A percentile compares a stretch with the other conserved stretches of the same genome.
Evolutionary conservation across 495 filamentous ascomycete genomes (phyloP).

Genomic region (Neurospora sp.): DNA sequence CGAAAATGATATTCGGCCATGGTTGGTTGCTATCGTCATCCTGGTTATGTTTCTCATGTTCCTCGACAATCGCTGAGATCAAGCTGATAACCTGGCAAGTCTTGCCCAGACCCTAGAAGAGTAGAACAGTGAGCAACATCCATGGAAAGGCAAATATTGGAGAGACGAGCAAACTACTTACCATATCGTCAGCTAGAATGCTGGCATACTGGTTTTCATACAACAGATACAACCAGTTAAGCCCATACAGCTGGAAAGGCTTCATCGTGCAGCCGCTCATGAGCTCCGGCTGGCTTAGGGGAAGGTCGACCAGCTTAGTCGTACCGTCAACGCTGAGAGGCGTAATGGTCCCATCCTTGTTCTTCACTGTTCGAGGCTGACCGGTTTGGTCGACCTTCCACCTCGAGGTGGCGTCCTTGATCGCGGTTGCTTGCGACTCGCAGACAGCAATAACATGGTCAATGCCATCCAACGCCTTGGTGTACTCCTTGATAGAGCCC

Average conservation of each 20-base stretch:
- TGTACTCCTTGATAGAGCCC: conserved; percentile 20
- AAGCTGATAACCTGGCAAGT: conserved; percentile 95
- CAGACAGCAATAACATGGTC: conserved; percentile 66
- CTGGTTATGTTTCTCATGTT: conserved; percentile 10
- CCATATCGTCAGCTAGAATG: conserved; percentile 94
- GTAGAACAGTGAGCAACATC: neutral
- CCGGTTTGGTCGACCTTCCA: conserved; percentile 76
- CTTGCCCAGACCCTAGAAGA: conserved; percentile 64
- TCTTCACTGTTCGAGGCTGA: conserved; percentile 10
- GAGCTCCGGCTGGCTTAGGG: conserved; percentile 50
- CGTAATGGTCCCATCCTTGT: conserved; percentile 19
- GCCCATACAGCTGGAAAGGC: conserved; percentile 84
- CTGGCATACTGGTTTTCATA: conserved; percentile 69
- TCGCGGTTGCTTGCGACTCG: conserved; percentile 54
- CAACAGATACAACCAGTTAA: conserved; percentile 85
- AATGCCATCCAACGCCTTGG: conserved; percentile 49
- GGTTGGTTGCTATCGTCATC: conserved; percentile 35
- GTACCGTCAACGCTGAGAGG: conserved; percentile 16
- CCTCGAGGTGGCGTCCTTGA: conserved; percentile 57
- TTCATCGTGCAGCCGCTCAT: conserved; percentile 70
- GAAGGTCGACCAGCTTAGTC: conserved; percentile 17
- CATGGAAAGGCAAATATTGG: neutral
- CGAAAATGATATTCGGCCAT: conserved; percentile 77
- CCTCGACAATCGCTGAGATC: conserved; percentile 69
- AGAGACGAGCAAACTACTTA: neutral